Evolutionary conservation across 176 grass and related monocot species (phyloP).

Genomic region (Musa troglodytarum): DNA sequence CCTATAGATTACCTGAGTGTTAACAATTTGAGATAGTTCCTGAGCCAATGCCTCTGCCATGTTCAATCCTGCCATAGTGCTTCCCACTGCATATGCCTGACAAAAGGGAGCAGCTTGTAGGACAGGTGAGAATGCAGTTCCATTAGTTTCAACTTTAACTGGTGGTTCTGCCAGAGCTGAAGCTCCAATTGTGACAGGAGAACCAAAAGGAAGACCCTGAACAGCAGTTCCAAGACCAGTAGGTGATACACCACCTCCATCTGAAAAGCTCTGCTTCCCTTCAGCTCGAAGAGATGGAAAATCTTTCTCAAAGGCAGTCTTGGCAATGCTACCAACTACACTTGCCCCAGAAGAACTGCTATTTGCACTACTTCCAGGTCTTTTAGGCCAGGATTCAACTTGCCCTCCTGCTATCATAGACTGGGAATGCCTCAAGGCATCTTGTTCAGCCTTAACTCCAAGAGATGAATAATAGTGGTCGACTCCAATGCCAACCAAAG

Average conservation of each 20-base stretch:
- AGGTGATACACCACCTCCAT: conserved; percentile 22
- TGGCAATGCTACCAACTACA: background rate
- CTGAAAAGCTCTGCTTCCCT: conserved; percentile 7
- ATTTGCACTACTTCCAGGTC: conserved; percentile 11
- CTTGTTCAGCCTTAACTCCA: conserved; percentile 3
- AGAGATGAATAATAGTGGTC: conserved; percentile 9
- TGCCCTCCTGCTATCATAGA: conserved; percentile 24
- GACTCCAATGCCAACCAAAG: conserved; percentile 22
- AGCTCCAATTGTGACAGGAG: conserved; percentile 18
- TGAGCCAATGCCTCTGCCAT: conserved; percentile 39
- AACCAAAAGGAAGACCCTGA: conserved; percentile 23
- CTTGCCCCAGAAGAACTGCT: conserved; percentile 19
- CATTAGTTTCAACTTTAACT: conserved; percentile 8
- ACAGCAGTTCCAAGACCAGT: conserved; percentile 27
- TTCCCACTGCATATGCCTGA: conserved; percentile 3
- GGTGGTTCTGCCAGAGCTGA: conserved; percentile 33
- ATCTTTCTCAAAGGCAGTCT: conserved; percentile 34
- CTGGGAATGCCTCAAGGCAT: conserved; percentile 28
- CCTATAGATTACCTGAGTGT: conserved; percentile 29
- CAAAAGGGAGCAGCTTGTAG: conserved; percentile 7
- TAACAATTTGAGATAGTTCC: conserved; percentile 22
- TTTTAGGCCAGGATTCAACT: conserved; percentile 28
- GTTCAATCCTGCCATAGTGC: conserved; percentile 27
- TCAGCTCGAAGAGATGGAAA: conserved; percentile 34
- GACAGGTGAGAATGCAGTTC: background rate